phyloP scores from a whole-genome alignment of 1,284 basidiomycete genomes.

The Malassezia arunalokei region DNA sequence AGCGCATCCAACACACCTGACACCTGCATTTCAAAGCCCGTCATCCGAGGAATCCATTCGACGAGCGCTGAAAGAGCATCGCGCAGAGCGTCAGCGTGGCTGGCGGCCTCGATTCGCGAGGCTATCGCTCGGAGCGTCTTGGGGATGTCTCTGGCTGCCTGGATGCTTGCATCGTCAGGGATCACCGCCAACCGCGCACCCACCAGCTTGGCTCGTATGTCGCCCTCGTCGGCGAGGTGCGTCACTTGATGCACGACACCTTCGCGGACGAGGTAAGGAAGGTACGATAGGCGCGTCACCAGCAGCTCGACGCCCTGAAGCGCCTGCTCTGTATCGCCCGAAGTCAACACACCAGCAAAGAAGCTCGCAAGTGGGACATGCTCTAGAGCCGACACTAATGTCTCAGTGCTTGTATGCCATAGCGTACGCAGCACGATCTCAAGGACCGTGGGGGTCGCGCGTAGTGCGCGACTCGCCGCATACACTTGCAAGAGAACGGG shows the following conservation, averaged over 20 bases:
- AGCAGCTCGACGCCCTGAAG: conserved; percentile 45
- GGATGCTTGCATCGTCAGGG: conserved; percentile 1
- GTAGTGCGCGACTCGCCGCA: conserved; percentile 34
- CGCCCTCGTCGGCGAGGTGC: conserved; percentile 27
- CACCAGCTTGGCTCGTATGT: conserved; percentile 28
- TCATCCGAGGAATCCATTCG: conserved; percentile 61
- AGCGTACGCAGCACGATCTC: conserved; percentile 37
- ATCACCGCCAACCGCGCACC: conserved; percentile 29
- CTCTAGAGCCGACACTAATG: conserved; percentile 26
- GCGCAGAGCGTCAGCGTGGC: conserved; percentile 3
- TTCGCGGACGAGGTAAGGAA: conserved; percentile 30
- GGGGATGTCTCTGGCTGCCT: background rate
- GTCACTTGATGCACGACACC: conserved; percentile 43
- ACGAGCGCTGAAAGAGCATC: conserved; percentile 62
- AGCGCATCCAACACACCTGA: conserved; percentile 82
- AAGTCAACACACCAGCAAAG: conserved; percentile 34
- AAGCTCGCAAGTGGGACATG: conserved; percentile 42
- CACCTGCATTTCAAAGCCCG: conserved; percentile 83
- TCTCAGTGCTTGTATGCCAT: conserved; percentile 33
- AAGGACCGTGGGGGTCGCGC: conserved; percentile 32
- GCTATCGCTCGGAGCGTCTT: conserved; percentile 48
- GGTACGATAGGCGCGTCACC: conserved; percentile 34
- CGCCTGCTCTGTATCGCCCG: conserved; percentile 31
- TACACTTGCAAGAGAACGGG: conserved; percentile 41
- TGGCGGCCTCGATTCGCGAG: conserved; percentile 19